phyloP scores from a whole-genome alignment of 2,329 filamentous ascomycete species.

The Domatiomyces catenatus region DNA sequence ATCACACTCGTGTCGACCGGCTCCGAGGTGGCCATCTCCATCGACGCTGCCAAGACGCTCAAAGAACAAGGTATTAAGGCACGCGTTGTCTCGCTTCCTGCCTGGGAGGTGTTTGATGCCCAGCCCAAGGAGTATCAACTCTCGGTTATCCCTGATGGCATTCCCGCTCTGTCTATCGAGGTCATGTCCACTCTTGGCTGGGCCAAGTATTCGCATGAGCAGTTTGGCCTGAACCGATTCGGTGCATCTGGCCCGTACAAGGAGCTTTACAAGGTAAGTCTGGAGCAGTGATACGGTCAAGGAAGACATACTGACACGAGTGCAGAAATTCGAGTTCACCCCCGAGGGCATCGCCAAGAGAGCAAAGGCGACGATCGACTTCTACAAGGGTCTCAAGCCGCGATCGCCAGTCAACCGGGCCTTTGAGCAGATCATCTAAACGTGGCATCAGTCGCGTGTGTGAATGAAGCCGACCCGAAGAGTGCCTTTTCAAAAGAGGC shows the following conservation, averaged over 20 bases:
- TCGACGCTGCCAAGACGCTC: constrained; percentile 84
- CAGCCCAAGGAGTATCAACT: constrained; percentile 93
- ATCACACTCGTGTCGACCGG: constrained; percentile 88
- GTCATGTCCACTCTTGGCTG: constrained; percentile 95
- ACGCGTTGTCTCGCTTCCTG: constrained; percentile 88
- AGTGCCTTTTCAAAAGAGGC: background rate
- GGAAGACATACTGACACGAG: constrained; percentile 17
- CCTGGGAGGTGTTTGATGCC: constrained; percentile 89
- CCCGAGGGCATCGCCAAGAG: constrained; percentile 94
- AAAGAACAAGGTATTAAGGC: constrained; percentile 75
- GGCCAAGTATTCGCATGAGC: constrained; percentile 98
- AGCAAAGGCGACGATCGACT: constrained; percentile 77
- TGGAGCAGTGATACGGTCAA: background rate
- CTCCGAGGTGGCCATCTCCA: constrained; percentile 85
- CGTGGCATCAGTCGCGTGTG: background rate
- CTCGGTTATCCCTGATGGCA: constrained; percentile 80
- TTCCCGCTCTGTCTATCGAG: constrained; percentile 85
- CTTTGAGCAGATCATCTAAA: constrained; percentile 88
- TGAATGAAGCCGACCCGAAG: background rate
- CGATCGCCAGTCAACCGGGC: constrained; percentile 93
- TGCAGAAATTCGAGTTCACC: constrained; percentile 96
- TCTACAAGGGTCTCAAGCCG: constrained; percentile 92
- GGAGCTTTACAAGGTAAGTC: constrained; percentile 78
- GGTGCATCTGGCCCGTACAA: constrained; percentile 95
- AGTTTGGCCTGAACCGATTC: constrained; percentile 98